Conservation (phyloP, 352 stramenopile species). For the Thalassiosira hispida region DNA sequence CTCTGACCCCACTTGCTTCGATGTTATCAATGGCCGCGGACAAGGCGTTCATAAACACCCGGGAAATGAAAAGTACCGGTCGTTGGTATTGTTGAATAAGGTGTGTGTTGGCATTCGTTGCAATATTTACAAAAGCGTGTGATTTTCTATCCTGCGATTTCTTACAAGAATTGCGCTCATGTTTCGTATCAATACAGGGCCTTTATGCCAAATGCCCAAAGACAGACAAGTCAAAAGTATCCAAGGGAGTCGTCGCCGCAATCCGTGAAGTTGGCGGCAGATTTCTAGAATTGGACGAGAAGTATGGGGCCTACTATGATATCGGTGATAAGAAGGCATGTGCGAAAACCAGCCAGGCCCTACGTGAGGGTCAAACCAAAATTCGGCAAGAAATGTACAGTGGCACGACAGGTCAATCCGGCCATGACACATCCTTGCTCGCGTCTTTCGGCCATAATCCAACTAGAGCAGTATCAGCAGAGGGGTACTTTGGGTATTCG, state of each 20-base stretch:
- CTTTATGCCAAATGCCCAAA: slow-evolving; percentile 27
- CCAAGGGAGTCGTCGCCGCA: slow-evolving; percentile 42
- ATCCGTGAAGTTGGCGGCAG: slow-evolving; percentile 31
- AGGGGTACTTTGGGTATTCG: slow-evolving; percentile 38
- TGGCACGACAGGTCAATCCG: background rate
- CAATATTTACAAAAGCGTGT: too few relatives aligned
- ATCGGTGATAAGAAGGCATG: slow-evolving; percentile 41
- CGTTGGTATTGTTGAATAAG: background rate
- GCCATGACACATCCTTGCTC: slow-evolving; percentile 12
- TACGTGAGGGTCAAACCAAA: slow-evolving; percentile 37
- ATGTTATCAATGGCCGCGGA: background rate
- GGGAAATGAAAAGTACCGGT: background rate
- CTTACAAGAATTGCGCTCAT: background rate
- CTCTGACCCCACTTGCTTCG: background rate
- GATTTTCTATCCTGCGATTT: background rate
- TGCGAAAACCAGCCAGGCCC: slow-evolving; percentile 45
- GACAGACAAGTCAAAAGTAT: slow-evolving; percentile 35
- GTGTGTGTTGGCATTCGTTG: background rate
- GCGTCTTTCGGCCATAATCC: background rate
- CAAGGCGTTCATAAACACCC: background rate
- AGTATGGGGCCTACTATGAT: slow-evolving; percentile 19
- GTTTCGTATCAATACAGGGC: background rate
- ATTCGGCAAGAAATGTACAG: slow-evolving; percentile 32
- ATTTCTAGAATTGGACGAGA: slow-evolving; percentile 44
- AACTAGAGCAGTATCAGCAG: slow-evolving; percentile 9